Evolutionary conservation across 495 filamentous ascomycete species (phyloP).

Genomic region (Pseudevernia furfuracea): DNA sequence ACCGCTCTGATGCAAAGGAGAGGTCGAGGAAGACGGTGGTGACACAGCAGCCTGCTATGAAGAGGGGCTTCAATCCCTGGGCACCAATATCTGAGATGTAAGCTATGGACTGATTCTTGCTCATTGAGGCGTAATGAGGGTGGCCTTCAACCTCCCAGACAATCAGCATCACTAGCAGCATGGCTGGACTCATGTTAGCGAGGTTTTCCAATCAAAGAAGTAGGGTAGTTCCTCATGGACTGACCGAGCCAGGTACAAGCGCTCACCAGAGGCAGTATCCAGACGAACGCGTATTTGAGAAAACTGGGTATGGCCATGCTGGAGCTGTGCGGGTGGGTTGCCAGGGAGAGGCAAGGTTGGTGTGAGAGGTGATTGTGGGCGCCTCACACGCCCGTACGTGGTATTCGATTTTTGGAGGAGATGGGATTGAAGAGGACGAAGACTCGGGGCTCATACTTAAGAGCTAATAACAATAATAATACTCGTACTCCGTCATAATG

Average conservation of each 20-base stretch:
- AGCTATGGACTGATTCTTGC: background rate
- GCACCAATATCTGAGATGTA: conserved; percentile 69
- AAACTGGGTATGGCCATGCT: conserved; percentile 13
- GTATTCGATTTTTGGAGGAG: no score
- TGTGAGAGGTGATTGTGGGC: no score
- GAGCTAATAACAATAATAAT: no score
- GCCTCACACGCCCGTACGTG: background rate
- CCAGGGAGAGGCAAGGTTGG: background rate
- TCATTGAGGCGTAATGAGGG: conserved; percentile 14
- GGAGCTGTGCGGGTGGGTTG: background rate
- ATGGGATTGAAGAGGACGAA: background rate
- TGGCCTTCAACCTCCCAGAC: conserved; percentile 57
- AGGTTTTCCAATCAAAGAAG: background rate
- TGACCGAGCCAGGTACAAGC: conserved; percentile 72
- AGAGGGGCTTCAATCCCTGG: conserved; percentile 68
- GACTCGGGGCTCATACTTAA: no score
- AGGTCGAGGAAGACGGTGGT: conserved; percentile 81
- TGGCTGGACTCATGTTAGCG: conserved; percentile 35
- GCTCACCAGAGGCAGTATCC: conserved; percentile 76
- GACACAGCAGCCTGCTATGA: conserved; percentile 70
- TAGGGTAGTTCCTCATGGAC: conserved; percentile 4
- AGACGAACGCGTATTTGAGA: conserved; percentile 39
- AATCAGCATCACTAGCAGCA: conserved; percentile 61
- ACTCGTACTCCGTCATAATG: no score
- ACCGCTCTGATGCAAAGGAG: conserved; percentile 71